Base-by-base conservation (phyloP, 257 asterid species). In the Solanum bulbocastanum region DNA sequence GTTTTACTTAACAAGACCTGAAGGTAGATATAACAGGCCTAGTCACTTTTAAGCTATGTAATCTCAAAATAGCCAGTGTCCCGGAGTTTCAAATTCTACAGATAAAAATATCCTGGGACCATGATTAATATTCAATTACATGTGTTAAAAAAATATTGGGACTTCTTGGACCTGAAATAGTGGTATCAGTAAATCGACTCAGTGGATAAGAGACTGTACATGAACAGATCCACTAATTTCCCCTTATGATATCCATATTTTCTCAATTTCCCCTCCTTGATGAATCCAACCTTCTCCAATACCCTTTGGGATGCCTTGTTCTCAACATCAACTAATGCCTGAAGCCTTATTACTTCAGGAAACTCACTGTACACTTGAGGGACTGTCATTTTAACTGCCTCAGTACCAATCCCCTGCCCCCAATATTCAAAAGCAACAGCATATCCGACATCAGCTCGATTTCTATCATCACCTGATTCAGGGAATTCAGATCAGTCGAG, bases 261-360 rank as follows among this genome's bases (percentile, higher is more conserved):
- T 78, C 94, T 90, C 83, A 92, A 65, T 76, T 88, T 18, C 8
- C 95, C 95, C 22, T 93, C 94, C 60, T 79, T 92, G 1, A 56
- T 36, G 74, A 93, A 92, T 5, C 94, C 94, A 60, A 88, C 90
- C 30, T 92, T 93, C 85, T 89, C 93, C 88, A 92, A 4, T 86
- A 92, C 93, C 86, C 93, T 88, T 66, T 93, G 95, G 25, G 94
- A 92, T 18, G 90, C 93, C 87, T 44, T 90, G 78, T 93, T 91
- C 60, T 90, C 92, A 58, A 88, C 89, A 49, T 56, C 60, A 33
- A 81, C 90, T 39, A 83, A 86, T 39, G 92, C 93, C 86, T 93
- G 93, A 86, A 92, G 78, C 90, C 94, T 93, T 5, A 60, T 32
- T 49, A 92, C 23, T 39, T 91, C 83, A 69, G 92, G 91, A 3